phyloP scores from a whole-genome alignment of 1,284 basidiomycete species.

The Fomitopsis palustris region DNA sequence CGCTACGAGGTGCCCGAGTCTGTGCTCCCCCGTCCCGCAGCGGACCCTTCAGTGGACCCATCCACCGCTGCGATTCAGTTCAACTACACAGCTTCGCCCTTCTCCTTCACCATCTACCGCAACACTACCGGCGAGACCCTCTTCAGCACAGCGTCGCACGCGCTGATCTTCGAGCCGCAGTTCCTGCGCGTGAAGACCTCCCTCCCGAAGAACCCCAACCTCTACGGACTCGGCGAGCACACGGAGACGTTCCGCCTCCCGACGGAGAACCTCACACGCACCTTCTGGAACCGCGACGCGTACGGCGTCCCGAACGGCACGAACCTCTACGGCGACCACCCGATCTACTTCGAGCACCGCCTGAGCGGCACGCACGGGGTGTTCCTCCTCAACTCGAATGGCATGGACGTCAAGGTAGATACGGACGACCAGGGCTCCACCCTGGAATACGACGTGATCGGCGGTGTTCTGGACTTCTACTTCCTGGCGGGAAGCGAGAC shows the following conservation, averaged over 20 bases:
- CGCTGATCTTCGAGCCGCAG: slow-evolving; percentile 75
- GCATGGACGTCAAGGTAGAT: slow-evolving; percentile 71
- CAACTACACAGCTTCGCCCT: slow-evolving; percentile 65
- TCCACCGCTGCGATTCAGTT: slow-evolving; percentile 49
- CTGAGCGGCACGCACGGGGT: slow-evolving; percentile 64
- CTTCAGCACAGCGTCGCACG: slow-evolving; percentile 63
- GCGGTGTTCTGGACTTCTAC: slow-evolving; percentile 72
- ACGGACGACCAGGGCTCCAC: slow-evolving; percentile 36
- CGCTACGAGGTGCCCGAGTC: slow-evolving; percentile 72
- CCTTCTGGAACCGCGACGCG: slow-evolving; percentile 67
- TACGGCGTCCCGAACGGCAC: slow-evolving; percentile 49
- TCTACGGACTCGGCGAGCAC: slow-evolving; percentile 79
- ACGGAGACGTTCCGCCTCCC: slow-evolving; percentile 64
- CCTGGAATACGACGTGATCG: slow-evolving; percentile 70
- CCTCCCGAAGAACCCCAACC: slow-evolving; percentile 56
- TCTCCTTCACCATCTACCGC: slow-evolving; percentile 69
- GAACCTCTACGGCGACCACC: slow-evolving; percentile 69
- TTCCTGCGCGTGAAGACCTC: slow-evolving; percentile 68
- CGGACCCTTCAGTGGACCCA: slow-evolving; percentile 25
- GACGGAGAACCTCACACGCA: slow-evolving; percentile 58
- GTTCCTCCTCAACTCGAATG: slow-evolving; percentile 65
- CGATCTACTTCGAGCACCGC: slow-evolving; percentile 68
- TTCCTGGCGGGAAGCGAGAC: slow-evolving; percentile 66
- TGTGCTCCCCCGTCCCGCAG: slow-evolving; percentile 56
- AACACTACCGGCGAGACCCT: slow-evolving; percentile 52